Conservation (phyloP, 177 flowering plant genomes). For the Telopea speciosissima region DNA sequence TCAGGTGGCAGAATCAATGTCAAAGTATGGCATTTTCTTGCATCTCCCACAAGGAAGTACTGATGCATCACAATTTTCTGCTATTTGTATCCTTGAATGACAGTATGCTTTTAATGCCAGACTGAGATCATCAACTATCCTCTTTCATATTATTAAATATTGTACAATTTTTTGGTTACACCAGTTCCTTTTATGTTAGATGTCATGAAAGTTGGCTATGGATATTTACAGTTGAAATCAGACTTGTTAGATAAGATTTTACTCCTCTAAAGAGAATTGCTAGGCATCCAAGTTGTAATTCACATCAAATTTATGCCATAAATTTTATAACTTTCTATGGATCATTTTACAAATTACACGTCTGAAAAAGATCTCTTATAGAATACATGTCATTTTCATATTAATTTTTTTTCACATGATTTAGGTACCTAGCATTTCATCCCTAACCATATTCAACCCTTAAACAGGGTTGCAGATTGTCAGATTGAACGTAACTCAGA, state of each 20-base stretch:
- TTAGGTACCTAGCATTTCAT: no score
- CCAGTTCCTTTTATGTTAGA: no score
- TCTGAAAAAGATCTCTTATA: no score
- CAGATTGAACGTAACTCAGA: no score
- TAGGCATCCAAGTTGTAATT: background rate
- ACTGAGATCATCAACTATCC: background rate
- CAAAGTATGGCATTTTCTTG: slow-evolving; percentile 62
- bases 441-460: no score
- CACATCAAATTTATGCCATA: background rate
- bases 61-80: slow-evolving; percentile 61
- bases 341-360: background rate
- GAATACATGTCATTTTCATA: no score
- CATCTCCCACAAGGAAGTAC: slow-evolving; percentile 60
- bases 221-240: no score
- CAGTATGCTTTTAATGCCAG: background rate
- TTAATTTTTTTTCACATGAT: no score
- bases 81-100: slow-evolving; percentile 61
- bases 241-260: background rate
- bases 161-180: background rate
- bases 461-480: no score
- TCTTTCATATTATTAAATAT: background rate
- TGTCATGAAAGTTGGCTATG: background rate
- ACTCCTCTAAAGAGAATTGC: no score
- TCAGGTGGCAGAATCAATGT: slow-evolving; percentile 56
- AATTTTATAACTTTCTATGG: background rate